These are phyloP conservation scores for Purpureocillium lavendulum DNA, from an alignment of 2,329 filamentous ascomycete genomes.

Conservation along the genomic window DNA sequence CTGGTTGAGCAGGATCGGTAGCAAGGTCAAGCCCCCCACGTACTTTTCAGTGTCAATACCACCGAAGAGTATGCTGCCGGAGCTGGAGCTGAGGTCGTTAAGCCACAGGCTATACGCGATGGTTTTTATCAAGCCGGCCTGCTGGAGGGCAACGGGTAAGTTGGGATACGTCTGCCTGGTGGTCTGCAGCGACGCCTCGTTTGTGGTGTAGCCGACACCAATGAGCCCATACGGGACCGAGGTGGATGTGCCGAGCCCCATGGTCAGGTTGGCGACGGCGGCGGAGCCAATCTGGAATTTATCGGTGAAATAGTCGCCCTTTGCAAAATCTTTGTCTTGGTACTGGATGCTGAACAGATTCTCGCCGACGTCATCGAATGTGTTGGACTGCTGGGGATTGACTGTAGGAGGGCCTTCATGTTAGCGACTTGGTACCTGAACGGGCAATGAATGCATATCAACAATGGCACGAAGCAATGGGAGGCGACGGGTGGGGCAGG, in stretches of 20 bases:
- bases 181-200: constrained; percentile 34
- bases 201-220: constrained; percentile 50
- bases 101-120: constrained; percentile 67
- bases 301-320: constrained; percentile 52
- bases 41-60: constrained; percentile 75
- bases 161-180: constrained; percentile 38
- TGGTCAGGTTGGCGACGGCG: constrained; percentile 46
- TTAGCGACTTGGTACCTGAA: too few species aligned
- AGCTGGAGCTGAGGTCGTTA: constrained; percentile 49
- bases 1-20: constrained; percentile 45
- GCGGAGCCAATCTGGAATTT: constrained; percentile 44
- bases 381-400: constrained; percentile 33
- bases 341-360: constrained; percentile 50
- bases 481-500: background rate
- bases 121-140: constrained; percentile 54
- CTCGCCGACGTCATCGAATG: constrained; percentile 33
- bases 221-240: constrained; percentile 49
- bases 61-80: constrained; percentile 68
- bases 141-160: constrained; percentile 55
- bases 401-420: too few species aligned
- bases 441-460: too few species aligned
- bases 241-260: constrained; percentile 48
- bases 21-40: constrained; percentile 49
- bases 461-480: too few species aligned
- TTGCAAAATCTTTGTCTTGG: constrained; percentile 48